Base-by-base conservation (phyloP, 345 rosid genomes). In the Laguncularia racemosa region DNA sequence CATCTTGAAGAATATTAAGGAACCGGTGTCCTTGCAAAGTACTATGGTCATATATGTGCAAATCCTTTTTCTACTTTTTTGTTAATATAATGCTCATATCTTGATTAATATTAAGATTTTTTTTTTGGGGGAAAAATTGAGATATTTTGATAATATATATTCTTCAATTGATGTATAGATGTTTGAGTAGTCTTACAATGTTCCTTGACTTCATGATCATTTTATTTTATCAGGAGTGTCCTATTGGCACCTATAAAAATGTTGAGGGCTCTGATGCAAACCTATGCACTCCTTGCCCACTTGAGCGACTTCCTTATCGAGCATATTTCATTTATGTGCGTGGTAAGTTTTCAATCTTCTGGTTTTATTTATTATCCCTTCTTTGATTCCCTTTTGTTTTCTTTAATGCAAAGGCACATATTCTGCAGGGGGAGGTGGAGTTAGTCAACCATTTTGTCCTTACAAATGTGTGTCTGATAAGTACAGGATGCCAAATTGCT, bases 401-500 rank as follows among this genome's bases (percentile, higher is more conserved):
- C 57, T 20, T 46, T 56, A 48, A 72, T 56, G 20, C 55, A 46
- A 62, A 53, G 53, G 50, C 58, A 23, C 48, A 44, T 56, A 20
- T 55, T 79, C 55, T 78, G 71, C 83, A 93, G 97, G 97, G 46
- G 97, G 99, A 69, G 96, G 97, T 33, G 97, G 99, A 69, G 96
- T 87, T 55, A 67, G 67, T 14, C 55, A 76, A 66, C 74, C 79
- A 55, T 60, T 66, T 55, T 93, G 99, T 76, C 97, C 97, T 18
- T 93, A 93, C 64, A 73, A 79, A 72, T 93, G 99, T 63, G 76
- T 89, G 55, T 93, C 97, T 23, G 89, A 87, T 50, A 86, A 85
- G 66, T 93, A 93, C 67, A 85, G 93, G 76, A 72, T 89, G 91
- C 99, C 99, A 66, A 89, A 89, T 61, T 93, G 99, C 73, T 89